Conservation (phyloP, 2,329 filamentous ascomycete species). For the Aspergillus intermedius region DNA sequence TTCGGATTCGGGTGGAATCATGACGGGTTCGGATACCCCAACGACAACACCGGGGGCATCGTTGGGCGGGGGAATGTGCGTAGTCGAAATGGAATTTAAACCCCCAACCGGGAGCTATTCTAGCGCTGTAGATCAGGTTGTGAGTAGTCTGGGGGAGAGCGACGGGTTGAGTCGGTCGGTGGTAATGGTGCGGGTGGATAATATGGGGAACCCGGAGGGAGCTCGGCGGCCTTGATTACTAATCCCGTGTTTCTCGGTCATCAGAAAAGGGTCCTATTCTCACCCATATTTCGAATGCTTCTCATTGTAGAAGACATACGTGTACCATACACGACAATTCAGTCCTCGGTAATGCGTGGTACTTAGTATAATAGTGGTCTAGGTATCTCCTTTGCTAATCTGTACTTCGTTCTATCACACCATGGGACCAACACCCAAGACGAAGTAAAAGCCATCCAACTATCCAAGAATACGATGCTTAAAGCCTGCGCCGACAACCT, state of each 20-base stretch:
- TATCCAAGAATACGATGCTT: too few species aligned
- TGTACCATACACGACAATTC: too few species aligned
- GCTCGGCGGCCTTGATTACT: slow-evolving; percentile 22
- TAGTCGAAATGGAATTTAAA: neutral
- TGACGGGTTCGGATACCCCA: slow-evolving; percentile 34
- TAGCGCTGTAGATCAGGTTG: neutral
- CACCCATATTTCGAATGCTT: too few species aligned
- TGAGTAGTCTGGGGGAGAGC: slow-evolving; percentile 2
- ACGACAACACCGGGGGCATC: slow-evolving; percentile 26
- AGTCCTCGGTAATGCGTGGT: too few species aligned
- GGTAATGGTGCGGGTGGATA: slow-evolving; percentile 10
- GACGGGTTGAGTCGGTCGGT: slow-evolving; percentile 8
- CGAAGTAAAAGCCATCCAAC: too few species aligned
- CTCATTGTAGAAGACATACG: too few species aligned
- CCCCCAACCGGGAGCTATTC: neutral
- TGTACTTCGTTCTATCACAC: too few species aligned
- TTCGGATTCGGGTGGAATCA: slow-evolving; percentile 31
- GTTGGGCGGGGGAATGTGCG: slow-evolving; percentile 16
- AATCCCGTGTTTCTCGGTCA: neutral
- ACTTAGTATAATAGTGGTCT: too few species aligned
- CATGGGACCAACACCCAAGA: too few species aligned
- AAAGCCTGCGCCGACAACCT: too few species aligned
- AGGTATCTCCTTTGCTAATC: too few species aligned
- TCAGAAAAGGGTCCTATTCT: too few species aligned
- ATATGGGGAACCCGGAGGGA: slow-evolving; percentile 26